Conservation (phyloP, 257 asterid genomes). For the Fraxinus americana region DNA sequence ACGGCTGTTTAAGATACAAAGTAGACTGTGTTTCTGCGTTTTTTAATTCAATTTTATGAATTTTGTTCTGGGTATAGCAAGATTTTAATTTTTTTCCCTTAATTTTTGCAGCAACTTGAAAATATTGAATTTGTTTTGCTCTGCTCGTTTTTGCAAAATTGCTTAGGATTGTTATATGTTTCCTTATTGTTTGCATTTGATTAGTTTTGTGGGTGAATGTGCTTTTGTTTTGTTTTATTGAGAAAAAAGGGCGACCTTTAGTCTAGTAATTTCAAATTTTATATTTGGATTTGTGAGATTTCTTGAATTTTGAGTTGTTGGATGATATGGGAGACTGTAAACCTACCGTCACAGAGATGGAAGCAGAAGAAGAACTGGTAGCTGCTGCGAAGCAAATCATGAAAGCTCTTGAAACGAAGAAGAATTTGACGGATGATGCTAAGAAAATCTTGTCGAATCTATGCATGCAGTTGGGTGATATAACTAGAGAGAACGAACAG, state of each 20-base stretch:
- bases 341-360: constrained; percentile 44
- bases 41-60: constrained; percentile 8
- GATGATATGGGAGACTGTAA: constrained; percentile 61
- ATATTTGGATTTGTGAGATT: background rate
- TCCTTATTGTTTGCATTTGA: background rate
- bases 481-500: constrained; percentile 37
- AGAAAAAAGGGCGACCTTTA: background rate
- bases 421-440: constrained; percentile 52
- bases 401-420: constrained; percentile 55
- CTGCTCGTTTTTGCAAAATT: background rate
- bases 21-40: background rate
- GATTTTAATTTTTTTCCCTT: background rate
- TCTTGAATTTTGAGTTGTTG: constrained; percentile 3
- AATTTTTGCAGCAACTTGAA: background rate
- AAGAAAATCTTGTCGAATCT: constrained; percentile 73
- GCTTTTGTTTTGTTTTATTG: background rate
- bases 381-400: constrained; percentile 62
- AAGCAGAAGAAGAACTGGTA: constrained; percentile 72
- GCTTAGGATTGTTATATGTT: background rate
- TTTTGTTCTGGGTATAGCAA: background rate
- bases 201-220: background rate
- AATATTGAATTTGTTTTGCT: background rate
- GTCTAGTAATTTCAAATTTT: background rate
- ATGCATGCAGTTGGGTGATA: constrained; percentile 55
- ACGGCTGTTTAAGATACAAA: constrained; percentile 20